Evolutionary conservation across 352 stramenopile genomes (phyloP), one percentile per base, ranked within the genome.

Genomic region (Pythium volutum): DNA sequence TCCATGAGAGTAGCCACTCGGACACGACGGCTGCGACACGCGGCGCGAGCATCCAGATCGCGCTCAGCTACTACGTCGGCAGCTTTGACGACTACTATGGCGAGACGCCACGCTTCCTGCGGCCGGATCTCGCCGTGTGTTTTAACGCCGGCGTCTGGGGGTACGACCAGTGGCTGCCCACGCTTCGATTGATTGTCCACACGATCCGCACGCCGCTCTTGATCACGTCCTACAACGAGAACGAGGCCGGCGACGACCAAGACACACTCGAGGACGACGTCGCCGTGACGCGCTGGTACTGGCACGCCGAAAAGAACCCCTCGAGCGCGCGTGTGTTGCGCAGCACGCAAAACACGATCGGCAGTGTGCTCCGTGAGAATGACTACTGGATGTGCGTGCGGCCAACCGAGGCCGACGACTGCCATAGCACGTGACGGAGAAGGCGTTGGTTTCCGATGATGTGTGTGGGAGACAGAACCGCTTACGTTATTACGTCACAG

Each of bases 91-190:
- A 59, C 20, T 90, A 81, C 43, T 80, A 76, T 48, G 26, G 58
- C 3, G 76, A 88, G 45, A 75, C 76, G 38, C 45, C 57, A 12
- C 31, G 57, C 46, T 91, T 88, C 64, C 49, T 63, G 47, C 52
- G 66, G 8, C 80, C 86, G 4, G 76, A 91, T 53, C 69, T 92
- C 7, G 74, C 76, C 2, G 79, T 91, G 39, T 92, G 81, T 58
- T 96, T 94, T 57, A 94, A 96, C 47, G 87, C 87, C 15, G 87
- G 87, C 5, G 81, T 96, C 26, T 96, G 87, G 87, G 87, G 87
- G 39, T 96, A 96, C 62, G 84, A 96, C 62, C 74, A 92, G 60
- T 96, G 87, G 87, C 54, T 89, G 10, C 85, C 85, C 22, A 86
- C 85, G 20, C 75, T 96, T 23, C 59, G 61, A 48, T 62, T 88